Evolutionary conservation across 2,329 filamentous ascomycete genomes (phyloP), one percentile per base, ranked within the genome.

Genomic region (Alternaria arbusti): DNA sequence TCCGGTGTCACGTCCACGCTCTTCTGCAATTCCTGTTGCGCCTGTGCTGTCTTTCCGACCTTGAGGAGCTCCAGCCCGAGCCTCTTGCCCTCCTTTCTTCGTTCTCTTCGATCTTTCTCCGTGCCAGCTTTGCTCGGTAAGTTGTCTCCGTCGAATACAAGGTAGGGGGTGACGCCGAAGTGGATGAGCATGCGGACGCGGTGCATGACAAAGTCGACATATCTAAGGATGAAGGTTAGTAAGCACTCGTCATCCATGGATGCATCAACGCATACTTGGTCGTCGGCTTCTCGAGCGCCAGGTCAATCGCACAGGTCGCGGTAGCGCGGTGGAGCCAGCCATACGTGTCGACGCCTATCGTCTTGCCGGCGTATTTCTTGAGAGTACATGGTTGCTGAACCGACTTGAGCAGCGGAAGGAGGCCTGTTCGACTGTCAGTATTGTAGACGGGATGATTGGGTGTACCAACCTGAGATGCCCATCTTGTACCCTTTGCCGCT

Each of bases 271-370:
- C 87, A 77, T 85, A 96, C 92, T 93, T 96, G 57, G 88, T 90
- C 0, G 94, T 98, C 13, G 93, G 94, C 78, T 93, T 96, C 73
- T 89, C 93, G 73, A 95, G 87, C 36, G 94, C 96, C 66, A 99
- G 87, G 74, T 98, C 96, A 74, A 96, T 89, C 67, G 95, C 93
- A 83, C 95, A 98, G 54, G 92, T 88, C 69, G 96, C 90, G 50
- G 94, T 94, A 57, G 94, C 96, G 70, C 96, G 91, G 81, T 99
- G 96, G 59, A 99, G 89, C 96, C 96, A 99, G 78, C 95, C 96
- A 85, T 99, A 99, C 61, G 92, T 95, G 80, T 99, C 96, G 36
- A 99, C 90, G n/a, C 92, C 96, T 50, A 99, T 87, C 1, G 91
- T 97, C 81, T 97, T 90, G 55, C 95, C 96, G 12, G 87, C 84